phyloP scores from a whole-genome alignment of 805 yeast genomes.

The Myxozyma neotropica region DNA sequence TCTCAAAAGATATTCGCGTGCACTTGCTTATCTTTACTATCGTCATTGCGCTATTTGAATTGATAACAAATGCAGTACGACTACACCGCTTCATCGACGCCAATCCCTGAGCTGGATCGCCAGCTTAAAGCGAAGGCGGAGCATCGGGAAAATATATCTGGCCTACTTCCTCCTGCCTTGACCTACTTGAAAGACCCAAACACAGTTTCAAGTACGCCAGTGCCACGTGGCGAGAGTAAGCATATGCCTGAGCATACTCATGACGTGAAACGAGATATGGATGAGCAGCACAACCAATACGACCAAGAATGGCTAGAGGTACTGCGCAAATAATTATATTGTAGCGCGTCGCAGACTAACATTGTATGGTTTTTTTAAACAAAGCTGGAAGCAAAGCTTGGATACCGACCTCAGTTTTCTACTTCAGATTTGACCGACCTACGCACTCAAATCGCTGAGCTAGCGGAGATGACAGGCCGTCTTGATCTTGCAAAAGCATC shows the following conservation, averaged over 20 bases:
- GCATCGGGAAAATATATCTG: not conserved
- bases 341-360: not conserved
- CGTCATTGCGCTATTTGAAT: too few species aligned
- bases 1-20: too few species aligned
- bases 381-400: not conserved
- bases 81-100: conserved; percentile 17
- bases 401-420: not conserved
- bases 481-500: not conserved
- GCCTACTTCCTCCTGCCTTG: not conserved
- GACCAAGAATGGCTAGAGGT: not conserved
- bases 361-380: not conserved
- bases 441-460: not conserved
- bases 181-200: not conserved
- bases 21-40: too few species aligned
- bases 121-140: conserved; percentile 4
- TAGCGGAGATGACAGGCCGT: not conserved
- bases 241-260: too few species aligned
- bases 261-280: not conserved
- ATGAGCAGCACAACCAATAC: not conserved
- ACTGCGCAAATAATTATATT: too few species aligned
- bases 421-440: not conserved
- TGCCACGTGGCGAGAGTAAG: not conserved
- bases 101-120: conserved; percentile 8
- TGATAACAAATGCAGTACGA: not conserved
- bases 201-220: conserved; percentile 8